Base-by-base conservation (phyloP, 352 stramenopile genomes). In the Globisporangium cederbergense region DNA sequence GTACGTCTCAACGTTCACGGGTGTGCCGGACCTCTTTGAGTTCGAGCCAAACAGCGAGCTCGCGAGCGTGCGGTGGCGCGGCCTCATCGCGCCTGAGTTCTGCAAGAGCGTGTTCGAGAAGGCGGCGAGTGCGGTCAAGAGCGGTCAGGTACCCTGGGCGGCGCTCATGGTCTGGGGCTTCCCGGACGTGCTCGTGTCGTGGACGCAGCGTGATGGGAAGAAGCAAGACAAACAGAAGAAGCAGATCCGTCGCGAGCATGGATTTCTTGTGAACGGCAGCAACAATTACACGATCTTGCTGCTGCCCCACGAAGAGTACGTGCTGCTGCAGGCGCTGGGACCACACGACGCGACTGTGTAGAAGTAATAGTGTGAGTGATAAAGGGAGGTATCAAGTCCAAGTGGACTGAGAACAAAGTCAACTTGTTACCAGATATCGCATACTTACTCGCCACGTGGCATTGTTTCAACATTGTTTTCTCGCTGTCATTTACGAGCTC, bases 141-240 rank as follows among this genome's bases (percentile, higher is more conserved):
- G 46, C 25, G 70, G 73, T 1, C 61, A 67, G 13, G 28, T 91
- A n/a, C 79, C 81, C 34, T 95, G 83, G 83, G 84, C 73, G n/a
- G 78, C 81, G 1, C 63, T 93, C 32, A 80, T 74, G 10, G 83
- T 91, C n/a, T 95, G 86, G 86, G 86, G 86, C 14, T 90, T 95
- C 32, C 76, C 80, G 0, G 86, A 95, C 45, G 69, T 71, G 32
- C 75, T 93, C 46, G 83, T 85, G 51, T 91, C 82, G 22, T 93
- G 82, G 82, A 68, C 73, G 56, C 81, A 92, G 46, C 53, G 59
- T 50, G 63, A 64, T n/a, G 51, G 18, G 25, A 81, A 53, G 51
- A 30, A 53, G 51, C 28, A 28, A 0, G 22, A 7, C 3, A 58
- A 46, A 14, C 6, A 57, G n/a, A 32, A 45, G 34, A 46, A 58